Evolutionary conservation across 768 basidiomycete genomes (phyloP).

Genomic region (Boletellus sp.): DNA sequence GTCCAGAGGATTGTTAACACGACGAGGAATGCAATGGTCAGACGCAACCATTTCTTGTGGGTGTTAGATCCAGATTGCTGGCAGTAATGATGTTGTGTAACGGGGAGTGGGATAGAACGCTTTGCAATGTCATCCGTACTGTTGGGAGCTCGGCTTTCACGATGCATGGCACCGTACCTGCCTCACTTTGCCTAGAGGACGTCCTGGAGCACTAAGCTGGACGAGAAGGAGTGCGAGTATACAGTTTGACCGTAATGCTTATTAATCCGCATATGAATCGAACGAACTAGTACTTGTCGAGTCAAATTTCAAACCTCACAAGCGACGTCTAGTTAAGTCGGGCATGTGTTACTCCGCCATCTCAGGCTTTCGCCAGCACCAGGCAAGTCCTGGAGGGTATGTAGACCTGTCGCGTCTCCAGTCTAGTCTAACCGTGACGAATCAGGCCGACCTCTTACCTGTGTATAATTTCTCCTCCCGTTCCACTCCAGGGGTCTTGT

Average conservation of each 20-base stretch:
- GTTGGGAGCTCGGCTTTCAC: conserved; percentile 9
- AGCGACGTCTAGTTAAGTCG: background rate
- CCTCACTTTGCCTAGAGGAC: too few species aligned
- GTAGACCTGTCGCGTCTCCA: conserved; percentile 22
- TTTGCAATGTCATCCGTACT: background rate
- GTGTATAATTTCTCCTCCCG: conserved; percentile 82
- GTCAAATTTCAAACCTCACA: too few species aligned
- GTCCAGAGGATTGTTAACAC: conserved; percentile 16
- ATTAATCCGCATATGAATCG: too few species aligned
- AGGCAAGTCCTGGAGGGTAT: conserved; percentile 31
- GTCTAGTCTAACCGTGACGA: background rate
- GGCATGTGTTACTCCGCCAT: background rate
- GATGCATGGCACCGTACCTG: conserved; percentile 12
- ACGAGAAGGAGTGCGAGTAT: too few species aligned
- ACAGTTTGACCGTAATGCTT: too few species aligned
- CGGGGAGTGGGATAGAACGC: conserved; percentile 19
- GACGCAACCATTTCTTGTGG: conserved; percentile 14
- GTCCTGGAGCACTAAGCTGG: too few species aligned
- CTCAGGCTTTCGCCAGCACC: conserved; percentile 24
- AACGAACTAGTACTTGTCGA: too few species aligned
- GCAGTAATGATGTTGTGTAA: conserved; percentile 4
- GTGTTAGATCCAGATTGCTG: background rate
- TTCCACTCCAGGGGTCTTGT: conserved; percentile 93
- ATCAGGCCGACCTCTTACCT: conserved; percentile 46
- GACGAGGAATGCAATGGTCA: conserved; percentile 10